Percentiles rank a stretch among this genome's conserved stretches.
phyloP scores from a whole-genome alignment of 2,329 filamentous ascomycete species.

The Emergomyces orientalis region DNA sequence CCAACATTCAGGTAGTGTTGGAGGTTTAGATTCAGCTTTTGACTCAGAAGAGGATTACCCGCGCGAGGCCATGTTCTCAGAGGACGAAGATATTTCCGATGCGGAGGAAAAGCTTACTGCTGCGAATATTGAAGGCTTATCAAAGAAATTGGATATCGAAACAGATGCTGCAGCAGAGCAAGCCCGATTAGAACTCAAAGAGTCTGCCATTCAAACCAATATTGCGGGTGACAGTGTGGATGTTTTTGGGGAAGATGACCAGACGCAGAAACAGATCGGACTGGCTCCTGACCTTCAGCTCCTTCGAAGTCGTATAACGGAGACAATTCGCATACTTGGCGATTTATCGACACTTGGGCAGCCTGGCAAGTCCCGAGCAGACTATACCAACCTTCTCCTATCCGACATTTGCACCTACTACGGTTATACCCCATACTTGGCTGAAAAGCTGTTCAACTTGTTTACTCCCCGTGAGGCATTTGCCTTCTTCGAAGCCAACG shows the following conservation, averaged over 20 bases:
- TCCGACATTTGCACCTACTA: slow-evolving; percentile 96
- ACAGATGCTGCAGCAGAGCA: slow-evolving; percentile 69
- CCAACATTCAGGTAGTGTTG: slow-evolving; percentile 39
- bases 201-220: slow-evolving; percentile 84
- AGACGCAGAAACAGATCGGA: slow-evolving; percentile 50
- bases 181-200: slow-evolving; percentile 74
- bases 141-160: slow-evolving; percentile 71
- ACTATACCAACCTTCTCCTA: slow-evolving; percentile 78
- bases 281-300: slow-evolving; percentile 86
- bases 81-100: slow-evolving; percentile 83
- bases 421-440: slow-evolving; percentile 88
- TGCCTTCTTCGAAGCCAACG: slow-evolving; percentile 98
- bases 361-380: slow-evolving; percentile 68
- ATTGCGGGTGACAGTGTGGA: slow-evolving; percentile 68
- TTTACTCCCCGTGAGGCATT: slow-evolving; percentile 92
- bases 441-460: slow-evolving; percentile 86
- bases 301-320: slow-evolving; percentile 78
- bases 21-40: slow-evolving; percentile 46
- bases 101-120: slow-evolving; percentile 85
- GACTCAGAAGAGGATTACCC: slow-evolving; percentile 61
- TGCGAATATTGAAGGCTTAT: slow-evolving; percentile 90
- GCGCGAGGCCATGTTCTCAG: slow-evolving; percentile 74
- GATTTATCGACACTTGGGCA: slow-evolving; percentile 77
- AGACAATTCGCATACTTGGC: slow-evolving; percentile 83
- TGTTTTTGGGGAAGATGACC: slow-evolving; percentile 49